Conservation (phyloP, 495 filamentous ascomycete genomes). For the Cudoniella acicularis region DNA sequence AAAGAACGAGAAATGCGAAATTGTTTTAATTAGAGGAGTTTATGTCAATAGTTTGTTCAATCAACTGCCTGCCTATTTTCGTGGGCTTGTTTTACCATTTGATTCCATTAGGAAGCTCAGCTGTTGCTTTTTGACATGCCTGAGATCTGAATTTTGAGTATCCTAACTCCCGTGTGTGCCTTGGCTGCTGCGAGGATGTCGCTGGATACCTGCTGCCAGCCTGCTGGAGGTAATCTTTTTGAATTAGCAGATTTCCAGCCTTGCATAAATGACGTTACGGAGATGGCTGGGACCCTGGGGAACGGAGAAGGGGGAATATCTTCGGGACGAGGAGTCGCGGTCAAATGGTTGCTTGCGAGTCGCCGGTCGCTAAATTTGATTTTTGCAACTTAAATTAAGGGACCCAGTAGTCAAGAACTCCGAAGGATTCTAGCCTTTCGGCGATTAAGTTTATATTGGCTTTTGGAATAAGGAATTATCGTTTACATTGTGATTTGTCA, state of each 20-base stretch:
- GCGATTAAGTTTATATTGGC: not conserved
- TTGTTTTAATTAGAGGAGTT: too few relatives aligned
- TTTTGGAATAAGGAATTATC: not conserved
- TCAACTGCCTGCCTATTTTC: too few relatives aligned
- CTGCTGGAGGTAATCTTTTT: constrained; percentile 24
- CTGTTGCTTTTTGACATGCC: not conserved
- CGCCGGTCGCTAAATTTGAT: too few relatives aligned
- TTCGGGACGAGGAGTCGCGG: not conserved
- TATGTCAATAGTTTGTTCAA: too few relatives aligned
- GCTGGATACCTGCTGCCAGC: constrained; percentile 21
- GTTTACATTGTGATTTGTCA: too few relatives aligned
- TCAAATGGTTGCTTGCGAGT: not conserved
- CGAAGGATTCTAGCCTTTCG: not conserved
- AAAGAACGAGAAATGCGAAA: too few relatives aligned
- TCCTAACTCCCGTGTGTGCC: too few relatives aligned
- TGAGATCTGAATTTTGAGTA: too few relatives aligned
- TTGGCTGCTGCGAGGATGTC: not conserved
- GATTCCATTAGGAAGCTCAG: not conserved
- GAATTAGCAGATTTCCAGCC: not conserved
- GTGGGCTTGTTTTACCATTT: too few relatives aligned
- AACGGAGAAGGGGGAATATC: not conserved
- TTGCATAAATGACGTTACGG: not conserved
- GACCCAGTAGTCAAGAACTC: not conserved
- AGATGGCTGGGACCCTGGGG: not conserved
- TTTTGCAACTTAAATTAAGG: not conserved